These are phyloP conservation scores for Penicillium janthinellum DNA, from an alignment of 2,329 filamentous ascomycete species.

Conservation along the genomic window DNA sequence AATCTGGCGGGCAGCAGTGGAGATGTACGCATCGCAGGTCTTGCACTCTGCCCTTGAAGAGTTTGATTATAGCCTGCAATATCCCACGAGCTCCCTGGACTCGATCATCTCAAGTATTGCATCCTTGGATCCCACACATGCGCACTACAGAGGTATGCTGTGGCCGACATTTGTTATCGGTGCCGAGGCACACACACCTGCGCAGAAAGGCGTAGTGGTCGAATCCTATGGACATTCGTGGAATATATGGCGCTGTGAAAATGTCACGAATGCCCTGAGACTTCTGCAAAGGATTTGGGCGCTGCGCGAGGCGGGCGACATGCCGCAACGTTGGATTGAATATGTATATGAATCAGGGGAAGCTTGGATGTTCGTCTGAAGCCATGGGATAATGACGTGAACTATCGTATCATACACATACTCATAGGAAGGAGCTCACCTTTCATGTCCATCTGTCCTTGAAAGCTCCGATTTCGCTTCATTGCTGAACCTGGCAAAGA, in stretches of 20 bases:
- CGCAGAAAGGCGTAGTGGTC: slow-evolving; percentile 1
- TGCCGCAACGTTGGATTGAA: not conserved
- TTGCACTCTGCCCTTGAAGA: not conserved
- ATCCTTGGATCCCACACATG: slow-evolving; percentile 5
- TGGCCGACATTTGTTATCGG: slow-evolving; percentile 21
- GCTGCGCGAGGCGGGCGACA: not conserved
- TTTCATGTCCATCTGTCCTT: not conserved
- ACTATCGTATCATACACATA: not conserved
- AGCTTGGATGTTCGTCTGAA: slow-evolving; percentile 2
- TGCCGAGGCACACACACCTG: slow-evolving; percentile 4
- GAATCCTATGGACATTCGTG: slow-evolving; percentile 9
- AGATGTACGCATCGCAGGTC: slow-evolving; percentile 14
- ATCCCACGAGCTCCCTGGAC: not conserved
- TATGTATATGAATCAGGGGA: slow-evolving; percentile 4
- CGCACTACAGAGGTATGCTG: slow-evolving; percentile 12
- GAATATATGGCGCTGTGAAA: slow-evolving; percentile 14
- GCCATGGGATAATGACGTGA: not conserved
- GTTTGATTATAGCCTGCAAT: not conserved
- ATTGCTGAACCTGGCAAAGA: not conserved
- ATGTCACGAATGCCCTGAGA: slow-evolving; percentile 12
- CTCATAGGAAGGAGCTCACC: not conserved
- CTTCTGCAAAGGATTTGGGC: slow-evolving; percentile 7
- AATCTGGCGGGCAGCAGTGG: slow-evolving; percentile 10
- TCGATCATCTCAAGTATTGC: slow-evolving; percentile 7
- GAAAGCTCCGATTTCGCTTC: not conserved